Evolutionary conservation across 306 rosid species (phyloP).

Genomic region (Cicer pinnatifidum): DNA sequence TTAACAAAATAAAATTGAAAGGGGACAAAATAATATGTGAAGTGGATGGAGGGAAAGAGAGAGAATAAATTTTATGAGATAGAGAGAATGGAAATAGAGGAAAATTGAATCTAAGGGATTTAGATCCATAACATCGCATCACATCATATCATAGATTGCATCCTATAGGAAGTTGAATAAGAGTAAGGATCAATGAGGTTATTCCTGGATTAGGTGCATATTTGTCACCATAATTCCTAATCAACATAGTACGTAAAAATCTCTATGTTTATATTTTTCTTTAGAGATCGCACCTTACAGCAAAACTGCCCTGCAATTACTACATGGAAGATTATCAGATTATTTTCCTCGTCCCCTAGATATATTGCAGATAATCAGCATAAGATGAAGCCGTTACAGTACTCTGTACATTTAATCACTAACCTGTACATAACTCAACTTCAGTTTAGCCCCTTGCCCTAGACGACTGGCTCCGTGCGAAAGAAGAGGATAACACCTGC

Average conservation of each 20-base stretch:
- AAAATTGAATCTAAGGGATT: too few relatives aligned
- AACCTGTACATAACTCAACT: conserved; percentile 1
- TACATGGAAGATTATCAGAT: background rate
- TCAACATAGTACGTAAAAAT: background rate
- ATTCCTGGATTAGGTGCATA: conserved; percentile 2
- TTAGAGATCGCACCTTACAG: background rate
- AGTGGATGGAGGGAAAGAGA: too few relatives aligned
- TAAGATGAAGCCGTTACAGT: conserved; percentile 21
- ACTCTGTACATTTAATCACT: conserved; percentile 2
- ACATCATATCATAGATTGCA: too few relatives aligned
- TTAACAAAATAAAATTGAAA: too few relatives aligned
- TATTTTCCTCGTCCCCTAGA: background rate
- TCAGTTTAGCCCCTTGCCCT: conserved; percentile 58
- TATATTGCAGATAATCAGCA: background rate
- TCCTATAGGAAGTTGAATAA: too few relatives aligned
- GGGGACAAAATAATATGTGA: too few relatives aligned
- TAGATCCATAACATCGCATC: too few relatives aligned
- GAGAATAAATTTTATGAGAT: too few relatives aligned
- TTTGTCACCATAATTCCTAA: background rate
- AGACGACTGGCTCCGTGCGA: conserved; percentile 46
- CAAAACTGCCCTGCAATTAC: background rate
- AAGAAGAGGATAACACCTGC: conserved; percentile 87
- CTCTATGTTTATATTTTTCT: conserved; percentile 15
- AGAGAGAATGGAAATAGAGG: too few relatives aligned
- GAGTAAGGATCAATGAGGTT: background rate